Evolutionary conservation across 1,284 basidiomycete genomes (phyloP).

Genomic region (Cutaneotrichosporon cavernicola): DNA sequence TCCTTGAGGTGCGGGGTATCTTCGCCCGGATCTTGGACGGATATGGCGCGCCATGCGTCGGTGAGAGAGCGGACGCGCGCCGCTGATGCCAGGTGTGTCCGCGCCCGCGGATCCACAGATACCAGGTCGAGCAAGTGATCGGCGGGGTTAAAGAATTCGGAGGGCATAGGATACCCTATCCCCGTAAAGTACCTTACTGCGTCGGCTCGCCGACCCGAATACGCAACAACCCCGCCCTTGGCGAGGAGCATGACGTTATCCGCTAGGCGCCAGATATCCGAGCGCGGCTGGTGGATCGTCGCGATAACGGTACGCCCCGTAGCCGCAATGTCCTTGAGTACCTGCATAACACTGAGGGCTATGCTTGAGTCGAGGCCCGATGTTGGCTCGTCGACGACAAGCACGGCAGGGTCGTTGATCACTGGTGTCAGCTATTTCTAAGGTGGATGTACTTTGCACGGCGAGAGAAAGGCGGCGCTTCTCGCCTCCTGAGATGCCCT

Average conservation of each 20-base stretch:
- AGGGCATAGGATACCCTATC: constrained; percentile 50
- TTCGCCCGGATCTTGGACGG: constrained; percentile 22
- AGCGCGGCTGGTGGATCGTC: constrained; percentile 60
- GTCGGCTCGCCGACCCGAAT: constrained; percentile 38
- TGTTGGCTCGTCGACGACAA: constrained; percentile 56
- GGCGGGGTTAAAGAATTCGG: constrained; percentile 52
- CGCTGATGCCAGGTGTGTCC: constrained; percentile 29
- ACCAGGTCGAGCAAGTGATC: constrained; percentile 54
- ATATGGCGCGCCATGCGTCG: constrained; percentile 21
- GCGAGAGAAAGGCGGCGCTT: constrained; percentile 59
- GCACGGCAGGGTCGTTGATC: constrained; percentile 56
- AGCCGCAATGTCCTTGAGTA: constrained; percentile 56
- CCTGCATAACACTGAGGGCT: constrained; percentile 53
- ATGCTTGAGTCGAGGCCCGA: constrained; percentile 59
- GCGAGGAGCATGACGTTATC: constrained; percentile 58
- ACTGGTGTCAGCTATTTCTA: constrained; percentile 26
- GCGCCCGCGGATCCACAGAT: constrained; percentile 46
- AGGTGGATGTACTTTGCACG: constrained; percentile 51
- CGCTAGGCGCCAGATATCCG: constrained; percentile 56
- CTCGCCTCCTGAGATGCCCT: constrained; percentile 60
- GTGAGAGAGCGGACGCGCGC: constrained; percentile 31
- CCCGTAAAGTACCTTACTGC: constrained; percentile 45
- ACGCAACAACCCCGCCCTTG: constrained; percentile 56
- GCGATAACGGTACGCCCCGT: constrained; percentile 60
- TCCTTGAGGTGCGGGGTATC: background rate